A percentile compares a stretch with the other conserved stretches of the same genome.
phyloP scores from a whole-genome alignment of 805 yeast genomes.

The Myxozyma vanderwaltii region DNA sequence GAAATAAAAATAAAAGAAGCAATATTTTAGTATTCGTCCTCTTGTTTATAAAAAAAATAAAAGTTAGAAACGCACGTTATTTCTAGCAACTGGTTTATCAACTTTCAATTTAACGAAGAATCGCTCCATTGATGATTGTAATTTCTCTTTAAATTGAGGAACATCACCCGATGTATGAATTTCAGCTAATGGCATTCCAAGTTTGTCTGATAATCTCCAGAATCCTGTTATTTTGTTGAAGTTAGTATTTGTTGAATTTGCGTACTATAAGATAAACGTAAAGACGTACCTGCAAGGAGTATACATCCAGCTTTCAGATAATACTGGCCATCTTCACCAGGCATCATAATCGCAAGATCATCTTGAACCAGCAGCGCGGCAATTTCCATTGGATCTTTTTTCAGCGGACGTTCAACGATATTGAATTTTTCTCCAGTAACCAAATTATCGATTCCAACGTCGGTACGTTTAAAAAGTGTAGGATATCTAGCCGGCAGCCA shows the following conservation, averaged over 20 bases:
- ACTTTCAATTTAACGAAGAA: conserved; percentile 59
- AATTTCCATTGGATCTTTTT: conserved; percentile 60
- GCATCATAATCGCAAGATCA: conserved; percentile 68
- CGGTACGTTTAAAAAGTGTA: conserved; percentile 49
- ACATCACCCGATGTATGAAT: conserved; percentile 71
- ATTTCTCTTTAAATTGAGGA: conserved; percentile 61
- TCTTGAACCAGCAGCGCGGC: conserved; percentile 63
- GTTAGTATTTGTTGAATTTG: too few species aligned
- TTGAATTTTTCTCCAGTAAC: conserved; percentile 56
- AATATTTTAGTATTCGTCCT: too few species aligned
- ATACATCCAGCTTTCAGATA: conserved; percentile 62
- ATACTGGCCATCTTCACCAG: conserved; percentile 59
- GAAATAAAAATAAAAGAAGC: too few species aligned
- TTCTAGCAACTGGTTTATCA: conserved; percentile 67
- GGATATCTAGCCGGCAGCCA: conserved; percentile 64
- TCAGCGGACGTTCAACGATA: conserved; percentile 41
- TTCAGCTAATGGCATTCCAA: conserved; percentile 54
- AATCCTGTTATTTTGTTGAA: conserved; percentile 40
- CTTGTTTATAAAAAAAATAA: too few species aligned
- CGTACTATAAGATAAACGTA: conserved; percentile 32
- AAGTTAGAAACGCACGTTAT: conserved; percentile 43
- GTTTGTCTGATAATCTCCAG: conserved; percentile 67
- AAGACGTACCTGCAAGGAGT: conserved; percentile 52
- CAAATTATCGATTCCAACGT: conserved; percentile 53
- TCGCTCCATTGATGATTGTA: conserved; percentile 65